Evolutionary conservation across 2,329 filamentous ascomycete genomes (phyloP), one percentile per base, ranked within the genome.

Genomic region (Penicillium sp.): DNA sequence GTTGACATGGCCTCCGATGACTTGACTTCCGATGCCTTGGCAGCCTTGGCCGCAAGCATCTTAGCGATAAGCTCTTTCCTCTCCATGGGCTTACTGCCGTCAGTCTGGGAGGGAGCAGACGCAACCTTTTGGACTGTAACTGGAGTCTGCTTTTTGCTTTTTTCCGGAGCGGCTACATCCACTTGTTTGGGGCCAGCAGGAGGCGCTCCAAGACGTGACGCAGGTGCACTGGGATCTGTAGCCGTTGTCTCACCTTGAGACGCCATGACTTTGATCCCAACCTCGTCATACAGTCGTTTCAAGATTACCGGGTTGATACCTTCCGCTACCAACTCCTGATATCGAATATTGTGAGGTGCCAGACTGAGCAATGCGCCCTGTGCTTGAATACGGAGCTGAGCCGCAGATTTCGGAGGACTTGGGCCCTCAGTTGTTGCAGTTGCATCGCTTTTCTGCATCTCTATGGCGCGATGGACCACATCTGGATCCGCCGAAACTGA

Each of bases 51-150:
- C n/a, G 87, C 87, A 47, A 90, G 76, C 47, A 90, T 78, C 42
- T 85, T 82, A 3, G 87, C 87, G 52, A 92, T 88, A 37, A 88
- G 82, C 56, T 89, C 87, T 58, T 88, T 88, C 20, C 88, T 79
- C 61, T 87, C 83, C 55, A 87, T 76, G 6, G 79, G 75, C 54
- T 73, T 77, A 40, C 55, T 61, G 3, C 56, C 15, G 5, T 52
- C 58, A 18, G 42, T 20, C 10, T 43, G 49, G 45, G 50, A 23
- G 6, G 47, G 24, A 7, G 62, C 42, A 10, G 59, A 48, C 12
- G 49, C 28, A 37, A 55, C 4, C 33, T 41, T 12, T 12, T 25
- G 48, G 31, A 12, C 6, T 12, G 27, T 32, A 32, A 10, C 10
- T 31, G 24, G 8, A 23, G 28, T 42, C 9, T 50, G 13, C 42